Base-by-base conservation (phyloP, 1,139 yeast genomes). In the Blastobotrys apis region DNA sequence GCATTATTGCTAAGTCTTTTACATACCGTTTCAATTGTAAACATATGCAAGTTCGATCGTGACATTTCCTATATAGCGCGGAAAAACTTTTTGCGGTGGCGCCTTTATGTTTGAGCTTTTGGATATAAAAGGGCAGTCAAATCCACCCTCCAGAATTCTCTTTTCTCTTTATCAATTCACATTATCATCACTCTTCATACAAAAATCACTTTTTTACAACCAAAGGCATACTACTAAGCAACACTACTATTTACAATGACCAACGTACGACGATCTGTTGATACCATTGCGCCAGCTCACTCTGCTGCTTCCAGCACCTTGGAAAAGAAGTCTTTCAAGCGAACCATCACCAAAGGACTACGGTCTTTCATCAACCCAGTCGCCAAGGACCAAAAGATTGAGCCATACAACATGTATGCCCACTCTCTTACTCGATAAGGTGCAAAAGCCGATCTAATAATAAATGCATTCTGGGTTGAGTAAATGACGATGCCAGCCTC, bases 251-350 rank as follows among this genome's bases (percentile, higher is more conserved):
- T 15, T 10, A 39, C 6, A 27, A 41, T 41, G 39, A 22, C 44
- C 30, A 16, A 39, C 23, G 36, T 16, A 39, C 43, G 26, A 39
- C 37, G 32, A 32, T 39, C 37, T 21, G 10, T 25, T 15, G 44
- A 34, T 17, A 12, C 33, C 13, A 41, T 41, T 19, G 15, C 44
- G 15, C 44, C 44, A 41, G 34, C 44, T 41, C 35, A 29, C 31
- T 41, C 44, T 21, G 35, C 35, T 35, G 29, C 39, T 29, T 41
- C 44, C 19, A 27, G 15, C 29, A 29, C 39, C 10, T 22, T 13
- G 21, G 32, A 31, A 22, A 26, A 29, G 30, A 41, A 41, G 35
- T 33, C 39, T 9, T 9, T 41, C 17, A 29, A 30, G 13, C 25
- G 15, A 20, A 4, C 35, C 20, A 3, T 41, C 9, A 22, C 31